Evolutionary conservation across 495 filamentous ascomycete species (phyloP), one percentile per base, ranked within the genome.

Genomic region (Trypethelium eluteriae): DNA sequence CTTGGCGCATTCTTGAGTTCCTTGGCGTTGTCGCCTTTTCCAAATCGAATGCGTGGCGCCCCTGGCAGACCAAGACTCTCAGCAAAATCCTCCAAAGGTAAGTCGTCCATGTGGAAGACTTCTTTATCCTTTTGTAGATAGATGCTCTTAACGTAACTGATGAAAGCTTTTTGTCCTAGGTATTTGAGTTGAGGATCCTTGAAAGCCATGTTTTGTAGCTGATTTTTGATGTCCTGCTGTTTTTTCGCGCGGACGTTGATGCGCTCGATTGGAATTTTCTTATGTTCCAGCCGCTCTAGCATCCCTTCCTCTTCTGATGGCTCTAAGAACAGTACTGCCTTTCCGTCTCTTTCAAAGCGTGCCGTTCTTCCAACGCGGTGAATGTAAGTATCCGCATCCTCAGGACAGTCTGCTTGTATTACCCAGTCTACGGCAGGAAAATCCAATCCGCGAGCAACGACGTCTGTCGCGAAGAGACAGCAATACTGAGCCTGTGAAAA

Each of bases 341-440:
- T 85, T 5, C 94, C 94, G 47, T 89, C 83, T 66, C 88, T 88
- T 68, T 97, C 90, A 74, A 92, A 96, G n/a, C 94, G 85, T 2
- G 94, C 94, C 35, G 94, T 99, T 16, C 94, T 86, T 16, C 94
- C 94, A 12, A 97, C 95, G 63, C 94, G 87, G 75, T 98, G 94
- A 69, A 98, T 98, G 69, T 98, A 98, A 0, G 94, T 98, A 68
- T 96, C 94, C 1, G 89, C 89, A 76, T 98, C 94, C 76, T 98
- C 94, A 0, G 94, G 94, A 68, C 91, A 96, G 75, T 98, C 94
- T 38, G 91, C 76, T 73, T 98, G 94, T 57, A 98, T 87, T 10
- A 98, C 94, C 92, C 94, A 98, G 75, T 98, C 94, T 1, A 98
- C 93, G 12, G 92, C 90, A 0, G 94, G 94, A 74, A 98, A 97